Base-by-base conservation (phyloP, 257 asterid genomes). In the Gentiana dahurica region DNA sequence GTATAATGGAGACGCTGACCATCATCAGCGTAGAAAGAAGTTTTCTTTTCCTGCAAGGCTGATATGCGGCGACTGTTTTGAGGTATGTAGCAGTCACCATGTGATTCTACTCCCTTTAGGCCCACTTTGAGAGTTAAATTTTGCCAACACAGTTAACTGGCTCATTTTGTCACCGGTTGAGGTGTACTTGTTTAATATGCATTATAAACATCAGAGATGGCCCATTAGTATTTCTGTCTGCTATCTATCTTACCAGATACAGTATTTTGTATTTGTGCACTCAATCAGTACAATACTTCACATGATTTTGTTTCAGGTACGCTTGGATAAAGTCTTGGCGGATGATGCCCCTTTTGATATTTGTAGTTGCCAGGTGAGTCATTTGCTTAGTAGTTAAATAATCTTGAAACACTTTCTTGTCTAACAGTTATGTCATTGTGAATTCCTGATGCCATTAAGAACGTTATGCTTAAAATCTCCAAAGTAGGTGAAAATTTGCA, bases 1-100 rank as follows among this genome's bases (percentile, higher is more conserved):
- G 54, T 92, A 92, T 49, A 92, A 88, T 68, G 99, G 99, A 66
- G 99, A 92, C 65, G 99, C 99, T 36, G 97, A 92, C 73, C 97
- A 92, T 61, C 92, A 85, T 67, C 95, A 86, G 62, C 89, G 84
- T 8, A 94, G 99, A 49, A 88, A 88, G 53, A 92, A 89, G 67
- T 88, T 85, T 73, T 78, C 94, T 6, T 92, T 92, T 79, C 99
- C 99, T 60, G 99, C 99, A 58, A 76, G 97, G 69, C 95, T 92
- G 61, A 24, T 88, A 34, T 88, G 97, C 66, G 99, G 97, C 68
- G 97, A 92, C 76, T 92, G 99, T 75, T 92, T 67, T 71, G 97
- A 92, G 94, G 98, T 85, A 69, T 51, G 57, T 63, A 6, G 33
- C 1, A 10, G 46, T 41, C 46, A 41, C 6, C 38, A 36, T 15